Evolutionary conservation across 2,329 filamentous ascomycete genomes (phyloP).

Genomic region (Trichoderma simmonsii): DNA sequence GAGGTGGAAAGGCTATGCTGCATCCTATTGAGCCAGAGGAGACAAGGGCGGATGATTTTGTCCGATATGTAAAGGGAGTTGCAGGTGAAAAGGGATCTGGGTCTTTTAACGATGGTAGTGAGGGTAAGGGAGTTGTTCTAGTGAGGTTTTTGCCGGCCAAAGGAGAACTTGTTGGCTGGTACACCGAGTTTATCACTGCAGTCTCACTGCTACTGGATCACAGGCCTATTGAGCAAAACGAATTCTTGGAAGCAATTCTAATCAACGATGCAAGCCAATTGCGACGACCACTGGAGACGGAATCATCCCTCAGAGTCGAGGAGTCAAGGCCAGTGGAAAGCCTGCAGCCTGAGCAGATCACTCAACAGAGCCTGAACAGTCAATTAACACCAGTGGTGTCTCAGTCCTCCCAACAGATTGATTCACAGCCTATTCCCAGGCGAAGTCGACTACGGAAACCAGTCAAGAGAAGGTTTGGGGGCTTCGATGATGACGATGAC

Average conservation of each 20-base stretch:
- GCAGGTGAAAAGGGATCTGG: constrained; percentile 71
- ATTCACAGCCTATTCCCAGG: constrained; percentile 24
- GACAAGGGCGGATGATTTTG: constrained; percentile 71
- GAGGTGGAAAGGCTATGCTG: constrained; percentile 76
- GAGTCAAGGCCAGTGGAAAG: constrained; percentile 11
- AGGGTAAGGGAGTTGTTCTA: constrained; percentile 71
- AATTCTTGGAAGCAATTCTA: constrained; percentile 87
- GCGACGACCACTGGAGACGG: constrained; percentile 62
- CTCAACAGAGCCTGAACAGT: constrained; percentile 5
- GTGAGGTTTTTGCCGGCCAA: constrained; percentile 67
- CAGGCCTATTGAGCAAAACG: constrained; percentile 80
- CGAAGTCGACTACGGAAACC: constrained; percentile 35
- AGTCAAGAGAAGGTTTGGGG: constrained; percentile 62
- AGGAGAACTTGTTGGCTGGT: constrained; percentile 60
- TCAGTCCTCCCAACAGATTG: constrained; percentile 21
- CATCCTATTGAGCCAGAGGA: constrained; percentile 58
- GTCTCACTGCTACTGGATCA: constrained; percentile 74
- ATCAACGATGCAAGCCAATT: constrained; percentile 72
- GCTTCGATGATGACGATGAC: constrained; percentile 56
- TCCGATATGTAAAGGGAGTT: constrained; percentile 70
- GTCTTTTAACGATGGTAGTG: constrained; percentile 60
- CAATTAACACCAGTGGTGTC: constrained; percentile 16
- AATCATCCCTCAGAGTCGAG: constrained; percentile 28
- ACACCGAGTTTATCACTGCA: constrained; percentile 61
- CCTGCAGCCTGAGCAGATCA: constrained; percentile 10